These are phyloP conservation scores for Sordaria brevicollis DNA, from an alignment of 495 filamentous ascomycete species.

Conservation along the genomic window DNA sequence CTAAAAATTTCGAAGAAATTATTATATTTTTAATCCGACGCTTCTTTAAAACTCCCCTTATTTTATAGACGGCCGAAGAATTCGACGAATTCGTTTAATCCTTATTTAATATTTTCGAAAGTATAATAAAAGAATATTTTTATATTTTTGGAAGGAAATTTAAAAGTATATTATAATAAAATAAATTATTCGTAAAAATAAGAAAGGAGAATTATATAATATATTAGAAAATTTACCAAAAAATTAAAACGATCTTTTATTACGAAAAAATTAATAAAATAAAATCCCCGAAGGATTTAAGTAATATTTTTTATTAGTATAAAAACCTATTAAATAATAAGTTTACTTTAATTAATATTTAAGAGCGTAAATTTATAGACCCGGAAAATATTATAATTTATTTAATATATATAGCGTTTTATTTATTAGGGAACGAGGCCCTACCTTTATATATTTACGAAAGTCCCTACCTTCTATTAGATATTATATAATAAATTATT, in stretches of 20 bases:
- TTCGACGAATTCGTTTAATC: too few relatives aligned
- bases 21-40: too few relatives aligned
- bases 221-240: too few relatives aligned
- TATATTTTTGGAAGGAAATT: neutral
- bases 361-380: neutral
- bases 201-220: too few relatives aligned
- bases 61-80: too few relatives aligned
- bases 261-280: neutral
- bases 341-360: neutral
- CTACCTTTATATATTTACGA: too few relatives aligned
- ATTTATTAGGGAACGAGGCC: too few relatives aligned
- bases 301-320: neutral
- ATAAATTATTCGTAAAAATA: neutral
- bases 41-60: too few relatives aligned
- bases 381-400: neutral
- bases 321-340: neutral
- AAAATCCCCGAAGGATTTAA: neutral
- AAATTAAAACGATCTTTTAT: neutral
- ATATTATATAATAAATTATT: too few relatives aligned
- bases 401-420: too few relatives aligned
- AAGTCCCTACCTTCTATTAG: too few relatives aligned
- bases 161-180: neutral
- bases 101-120: neutral
- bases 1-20: too few relatives aligned
- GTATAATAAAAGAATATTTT: neutral